Percentiles rank a stretch among this genome's conserved stretches.
These are phyloP conservation scores for Aulographum hederae DNA, from an alignment of 2,329 filamentous ascomycete genomes.

Conservation along the genomic window DNA sequence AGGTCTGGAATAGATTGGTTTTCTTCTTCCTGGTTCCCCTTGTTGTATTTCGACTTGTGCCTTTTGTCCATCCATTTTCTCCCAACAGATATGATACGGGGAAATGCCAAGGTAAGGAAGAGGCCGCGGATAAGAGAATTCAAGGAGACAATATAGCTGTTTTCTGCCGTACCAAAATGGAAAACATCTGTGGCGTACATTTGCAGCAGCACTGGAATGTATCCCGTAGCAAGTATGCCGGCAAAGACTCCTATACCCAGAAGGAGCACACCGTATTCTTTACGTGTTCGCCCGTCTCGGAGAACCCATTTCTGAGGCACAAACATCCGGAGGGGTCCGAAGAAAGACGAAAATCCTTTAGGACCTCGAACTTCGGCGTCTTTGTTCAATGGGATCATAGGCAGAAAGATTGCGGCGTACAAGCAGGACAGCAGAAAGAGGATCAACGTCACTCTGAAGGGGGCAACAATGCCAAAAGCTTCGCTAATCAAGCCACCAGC, in stretches of 20 bases:
- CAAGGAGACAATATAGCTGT: conserved; percentile 26
- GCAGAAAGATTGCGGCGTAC: conserved; percentile 24
- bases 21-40: not conserved
- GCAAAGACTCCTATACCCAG: conserved; percentile 48
- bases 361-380: conserved; percentile 8
- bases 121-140: conserved; percentile 25
- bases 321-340: conserved; percentile 45
- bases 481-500: conserved; percentile 48
- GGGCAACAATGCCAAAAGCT: conserved; percentile 40
- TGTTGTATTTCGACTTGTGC: conserved; percentile 13
- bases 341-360: conserved; percentile 32
- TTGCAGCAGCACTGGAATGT: conserved; percentile 39
- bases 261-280: conserved; percentile 43
- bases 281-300: conserved; percentile 29
- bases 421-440: conserved; percentile 29
- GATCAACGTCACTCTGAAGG: conserved; percentile 44
- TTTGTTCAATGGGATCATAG: conserved; percentile 29
- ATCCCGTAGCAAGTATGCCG: conserved; percentile 50
- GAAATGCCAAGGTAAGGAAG: conserved; percentile 26
- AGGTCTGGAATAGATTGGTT: not conserved
- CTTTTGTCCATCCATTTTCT: conserved; percentile 30
- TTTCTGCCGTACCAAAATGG: conserved; percentile 24
- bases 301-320: conserved; percentile 37
- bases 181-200: conserved; percentile 29
- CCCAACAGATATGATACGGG: conserved; percentile 22